These are phyloP conservation scores for Paecilomyces fulvus DNA, from an alignment of 2,329 filamentous ascomycete genomes.

Conservation along the genomic window DNA sequence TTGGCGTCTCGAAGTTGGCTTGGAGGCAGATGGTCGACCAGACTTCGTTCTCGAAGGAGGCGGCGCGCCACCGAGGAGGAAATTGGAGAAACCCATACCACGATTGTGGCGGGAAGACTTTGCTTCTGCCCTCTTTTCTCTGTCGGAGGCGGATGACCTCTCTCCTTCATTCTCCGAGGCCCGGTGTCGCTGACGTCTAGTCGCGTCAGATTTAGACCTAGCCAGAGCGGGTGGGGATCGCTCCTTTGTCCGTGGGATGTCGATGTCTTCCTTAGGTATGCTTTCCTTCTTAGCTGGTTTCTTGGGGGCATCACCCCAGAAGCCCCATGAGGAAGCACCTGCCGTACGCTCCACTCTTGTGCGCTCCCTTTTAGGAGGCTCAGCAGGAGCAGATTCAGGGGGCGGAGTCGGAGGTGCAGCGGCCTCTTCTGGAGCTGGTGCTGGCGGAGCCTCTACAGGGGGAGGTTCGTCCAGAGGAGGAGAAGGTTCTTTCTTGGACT, in stretches of 20 bases:
- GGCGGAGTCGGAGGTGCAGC: conserved; percentile 41
- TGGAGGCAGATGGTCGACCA: conserved; percentile 53
- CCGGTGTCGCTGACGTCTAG: conserved; percentile 49
- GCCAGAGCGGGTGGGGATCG: conserved; percentile 36
- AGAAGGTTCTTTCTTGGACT: conserved; percentile 29
- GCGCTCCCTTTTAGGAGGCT: conserved; percentile 63
- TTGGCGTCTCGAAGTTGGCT: conserved; percentile 52
- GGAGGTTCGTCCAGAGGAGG: not conserved
- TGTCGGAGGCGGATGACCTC: conserved; percentile 67
- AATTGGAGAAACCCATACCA: conserved; percentile 49
- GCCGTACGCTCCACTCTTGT: conserved; percentile 65
- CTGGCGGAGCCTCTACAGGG: not conserved
- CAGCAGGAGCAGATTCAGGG: conserved; percentile 49
- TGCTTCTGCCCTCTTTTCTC: conserved; percentile 47
- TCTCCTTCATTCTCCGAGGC: conserved; percentile 50
- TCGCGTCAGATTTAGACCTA: conserved; percentile 51
- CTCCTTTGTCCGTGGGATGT: conserved; percentile 28
- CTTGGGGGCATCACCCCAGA: conserved; percentile 53
- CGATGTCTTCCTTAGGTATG: conserved; percentile 27
- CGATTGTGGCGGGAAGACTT: conserved; percentile 48
- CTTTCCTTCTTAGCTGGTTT: conserved; percentile 45
- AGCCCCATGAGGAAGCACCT: conserved; percentile 61
- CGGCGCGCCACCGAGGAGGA: conserved; percentile 61
- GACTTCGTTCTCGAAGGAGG: conserved; percentile 55
- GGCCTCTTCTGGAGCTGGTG: conserved; percentile 14